Evolutionary conservation across 164 flowering plant species (phyloP).

Genomic region (Aristolochia californica): DNA sequence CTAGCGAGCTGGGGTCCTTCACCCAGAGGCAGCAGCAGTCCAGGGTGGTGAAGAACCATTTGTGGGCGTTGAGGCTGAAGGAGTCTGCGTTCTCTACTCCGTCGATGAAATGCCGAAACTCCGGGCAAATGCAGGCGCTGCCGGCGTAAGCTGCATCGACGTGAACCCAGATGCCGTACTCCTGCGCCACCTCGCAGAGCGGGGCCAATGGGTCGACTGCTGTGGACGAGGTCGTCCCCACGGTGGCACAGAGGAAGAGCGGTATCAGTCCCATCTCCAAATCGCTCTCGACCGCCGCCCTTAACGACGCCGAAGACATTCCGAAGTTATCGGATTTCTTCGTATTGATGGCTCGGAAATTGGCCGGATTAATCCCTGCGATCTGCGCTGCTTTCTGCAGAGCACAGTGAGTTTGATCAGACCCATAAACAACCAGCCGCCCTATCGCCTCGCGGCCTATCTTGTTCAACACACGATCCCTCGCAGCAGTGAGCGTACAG

Average conservation of each 20-base stretch:
- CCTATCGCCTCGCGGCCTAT: conserved; percentile 24
- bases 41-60: conserved; percentile 55
- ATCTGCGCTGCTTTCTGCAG: conserved; percentile 45
- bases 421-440: conserved; percentile 19
- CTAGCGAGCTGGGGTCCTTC: conserved; percentile 34
- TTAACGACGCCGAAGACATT: conserved; percentile 13
- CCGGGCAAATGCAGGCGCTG: conserved; percentile 60
- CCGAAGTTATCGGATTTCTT: conserved; percentile 10
- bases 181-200: conserved; percentile 22
- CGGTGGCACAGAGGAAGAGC: conserved; percentile 34
- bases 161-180: conserved; percentile 32
- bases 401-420: conserved; percentile 55
- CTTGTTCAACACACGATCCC: conserved; percentile 28
- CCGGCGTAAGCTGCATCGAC: conserved; percentile 68
- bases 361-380: conserved; percentile 39
- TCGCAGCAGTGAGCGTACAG: conserved; percentile 37
- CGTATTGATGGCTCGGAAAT: conserved; percentile 35
- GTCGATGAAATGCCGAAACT: conserved; percentile 42
- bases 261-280: conserved; percentile 24
- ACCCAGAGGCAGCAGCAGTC: conserved; percentile 76
- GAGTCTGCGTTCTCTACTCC: conserved; percentile 55
- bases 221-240: conserved; percentile 41
- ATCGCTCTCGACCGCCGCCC: conserved; percentile 15
- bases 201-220: conserved; percentile 36
- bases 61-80: conserved; percentile 62